These are phyloP conservation scores for Bidens hawaiensis DNA, from an alignment of 140 eudicot genomes.

Conservation along the genomic window DNA sequence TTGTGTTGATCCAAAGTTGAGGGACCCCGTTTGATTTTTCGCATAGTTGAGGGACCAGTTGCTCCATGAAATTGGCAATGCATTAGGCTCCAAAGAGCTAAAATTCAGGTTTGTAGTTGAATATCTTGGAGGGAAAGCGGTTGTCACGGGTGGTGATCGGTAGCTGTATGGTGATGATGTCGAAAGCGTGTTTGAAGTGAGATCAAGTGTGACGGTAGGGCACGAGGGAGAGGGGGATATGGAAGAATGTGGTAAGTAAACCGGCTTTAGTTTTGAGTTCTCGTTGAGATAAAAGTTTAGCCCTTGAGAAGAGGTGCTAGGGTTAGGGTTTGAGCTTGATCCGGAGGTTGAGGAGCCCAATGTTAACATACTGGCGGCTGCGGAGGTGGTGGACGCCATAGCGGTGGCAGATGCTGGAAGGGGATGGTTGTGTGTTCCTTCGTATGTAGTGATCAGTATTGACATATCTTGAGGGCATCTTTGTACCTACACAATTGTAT, in stretches of 20 bases:
- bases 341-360: conserved; percentile 66
- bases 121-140: conserved; percentile 45
- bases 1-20: conserved; percentile 52
- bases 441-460: conserved; percentile 75
- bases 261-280: conserved; percentile 49
- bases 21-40: conserved; percentile 46
- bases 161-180: conserved; percentile 38
- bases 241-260: conserved; percentile 60
- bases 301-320: conserved; percentile 34
- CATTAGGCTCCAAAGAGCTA: conserved; percentile 56
- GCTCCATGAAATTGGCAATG: conserved; percentile 61
- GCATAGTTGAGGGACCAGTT: conserved; percentile 47
- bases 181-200: conserved; percentile 53
- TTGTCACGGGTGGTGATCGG: conserved; percentile 14
- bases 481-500: conserved; percentile 57
- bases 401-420: conserved; percentile 76
- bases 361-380: conserved; percentile 75
- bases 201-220: conserved; percentile 89
- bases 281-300: conserved; percentile 67
- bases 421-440: conserved; percentile 91
- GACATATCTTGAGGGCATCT: conserved; percentile 91
- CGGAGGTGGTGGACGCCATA: conserved; percentile 91
- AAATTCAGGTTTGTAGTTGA: conserved; percentile 67
- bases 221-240: conserved; percentile 57
- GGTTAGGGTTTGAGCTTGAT: conserved; percentile 24